A percentile compares a stretch with the other conserved stretches of the same genome.
Evolutionary conservation across 2,329 filamentous ascomycete species (phyloP).

Genomic region (Exophiala sideris): DNA sequence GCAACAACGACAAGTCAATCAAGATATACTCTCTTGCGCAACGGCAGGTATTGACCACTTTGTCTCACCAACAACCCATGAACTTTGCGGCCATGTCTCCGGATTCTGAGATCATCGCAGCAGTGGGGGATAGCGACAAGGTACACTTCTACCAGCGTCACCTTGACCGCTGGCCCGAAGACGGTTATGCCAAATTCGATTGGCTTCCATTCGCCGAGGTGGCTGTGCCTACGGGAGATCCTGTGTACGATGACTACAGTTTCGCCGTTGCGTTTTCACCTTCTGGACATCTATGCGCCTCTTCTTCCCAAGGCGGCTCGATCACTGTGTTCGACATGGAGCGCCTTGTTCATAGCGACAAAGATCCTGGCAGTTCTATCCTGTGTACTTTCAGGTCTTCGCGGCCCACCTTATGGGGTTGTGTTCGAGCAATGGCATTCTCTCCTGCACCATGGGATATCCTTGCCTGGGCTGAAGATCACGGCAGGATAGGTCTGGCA

Average conservation of each 20-base stretch:
- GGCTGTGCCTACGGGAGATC: slow-evolving; percentile 40
- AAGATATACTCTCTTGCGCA: slow-evolving; percentile 74
- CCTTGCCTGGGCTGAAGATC: slow-evolving; percentile 89
- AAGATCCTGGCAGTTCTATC: slow-evolving; percentile 45
- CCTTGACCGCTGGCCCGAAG: slow-evolving; percentile 26
- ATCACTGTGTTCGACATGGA: slow-evolving; percentile 46
- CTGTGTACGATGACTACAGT: slow-evolving; percentile 42
- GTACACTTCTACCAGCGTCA: slow-evolving; percentile 73
- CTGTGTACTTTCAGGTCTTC: slow-evolving; percentile 76
- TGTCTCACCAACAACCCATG: slow-evolving; percentile 78
- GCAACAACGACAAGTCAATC: slow-evolving; percentile 89
- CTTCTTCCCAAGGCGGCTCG: slow-evolving; percentile 49
- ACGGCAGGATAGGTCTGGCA: slow-evolving; percentile 49
- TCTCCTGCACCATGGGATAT: slow-evolving; percentile 86
- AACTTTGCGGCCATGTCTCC: slow-evolving; percentile 95
- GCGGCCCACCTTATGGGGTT: slow-evolving; percentile 68
- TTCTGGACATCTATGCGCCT: slow-evolving; percentile 47
- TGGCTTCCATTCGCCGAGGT: slow-evolving; percentile 41
- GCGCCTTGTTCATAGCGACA: slow-evolving; percentile 22
- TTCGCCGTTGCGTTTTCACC: slow-evolving; percentile 51
- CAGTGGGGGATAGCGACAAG: slow-evolving; percentile 82
- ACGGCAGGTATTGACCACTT: slow-evolving; percentile 63
- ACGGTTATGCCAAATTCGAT: slow-evolving; percentile 37
- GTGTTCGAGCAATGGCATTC: slow-evolving; percentile 87
- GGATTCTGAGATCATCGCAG: slow-evolving; percentile 73